These are phyloP conservation scores for Lecanicillium sp. DNA, from an alignment of 2,329 filamentous ascomycete genomes.

Conservation along the genomic window DNA sequence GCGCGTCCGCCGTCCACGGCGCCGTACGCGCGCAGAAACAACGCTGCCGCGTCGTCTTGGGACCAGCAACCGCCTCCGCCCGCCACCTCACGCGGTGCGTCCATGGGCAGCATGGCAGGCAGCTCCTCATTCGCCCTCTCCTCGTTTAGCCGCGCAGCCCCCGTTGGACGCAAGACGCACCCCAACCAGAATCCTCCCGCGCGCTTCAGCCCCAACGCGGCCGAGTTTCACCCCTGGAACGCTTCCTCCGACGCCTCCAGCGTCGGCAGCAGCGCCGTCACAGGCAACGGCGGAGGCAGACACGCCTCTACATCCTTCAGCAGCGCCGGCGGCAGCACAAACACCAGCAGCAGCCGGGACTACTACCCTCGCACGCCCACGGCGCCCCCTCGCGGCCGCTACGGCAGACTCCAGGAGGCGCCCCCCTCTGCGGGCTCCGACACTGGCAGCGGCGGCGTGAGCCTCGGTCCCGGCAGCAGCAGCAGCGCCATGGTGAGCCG, in stretches of 20 bases:
- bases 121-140: constrained; percentile 12
- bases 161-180: constrained; percentile 4
- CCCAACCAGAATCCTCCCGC: constrained; percentile 4
- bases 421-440: constrained; percentile 10
- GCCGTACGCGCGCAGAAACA: constrained; percentile 3
- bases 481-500: background rate
- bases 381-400: constrained; percentile 21
- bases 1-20: constrained; percentile 1
- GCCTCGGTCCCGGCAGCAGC: background rate
- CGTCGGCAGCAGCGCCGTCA: constrained; percentile 15
- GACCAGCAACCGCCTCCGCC: background rate
- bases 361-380: constrained; percentile 28
- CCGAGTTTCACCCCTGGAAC: constrained; percentile 28
- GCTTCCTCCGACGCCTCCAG: constrained; percentile 20
- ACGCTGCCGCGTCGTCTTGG: background rate
- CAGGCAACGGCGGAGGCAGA: constrained; percentile 21
- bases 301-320: constrained; percentile 20
- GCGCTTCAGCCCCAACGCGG: constrained; percentile 27
- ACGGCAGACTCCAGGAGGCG: constrained; percentile 25
- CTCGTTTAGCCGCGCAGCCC: constrained; percentile 13
- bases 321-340: constrained; percentile 15
- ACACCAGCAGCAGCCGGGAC: constrained; percentile 21
- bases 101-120: background rate
- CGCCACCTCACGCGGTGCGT: background rate
- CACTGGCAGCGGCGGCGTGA: background rate